phyloP scores from a whole-genome alignment of 2,329 filamentous ascomycete species.

The Diaporthe vexans region DNA sequence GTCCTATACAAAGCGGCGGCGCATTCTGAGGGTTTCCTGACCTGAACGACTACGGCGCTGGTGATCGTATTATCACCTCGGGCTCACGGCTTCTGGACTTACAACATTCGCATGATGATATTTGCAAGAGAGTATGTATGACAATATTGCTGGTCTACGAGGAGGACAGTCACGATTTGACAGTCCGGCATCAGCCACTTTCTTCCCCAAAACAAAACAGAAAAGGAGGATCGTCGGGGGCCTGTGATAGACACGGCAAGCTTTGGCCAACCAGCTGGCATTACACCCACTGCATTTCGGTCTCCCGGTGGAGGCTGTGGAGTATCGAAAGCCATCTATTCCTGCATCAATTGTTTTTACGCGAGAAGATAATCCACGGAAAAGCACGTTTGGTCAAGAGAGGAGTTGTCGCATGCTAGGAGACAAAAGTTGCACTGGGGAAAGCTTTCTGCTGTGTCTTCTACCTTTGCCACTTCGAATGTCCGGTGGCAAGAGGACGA shows the following conservation, averaged over 20 bases:
- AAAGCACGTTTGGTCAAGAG: background rate
- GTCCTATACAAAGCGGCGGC: background rate
- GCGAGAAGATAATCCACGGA: background rate
- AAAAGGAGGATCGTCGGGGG: background rate
- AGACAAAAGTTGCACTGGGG: conserved; percentile 11
- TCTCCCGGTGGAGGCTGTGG: conserved; percentile 8
- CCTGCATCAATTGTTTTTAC: conserved; percentile 6
- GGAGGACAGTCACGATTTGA: conserved; percentile 13
- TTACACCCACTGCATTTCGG: conserved; percentile 22
- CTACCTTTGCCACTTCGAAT: conserved; percentile 5
- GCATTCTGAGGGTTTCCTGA: background rate
- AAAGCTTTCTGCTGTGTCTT: background rate
- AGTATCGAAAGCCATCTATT: background rate
- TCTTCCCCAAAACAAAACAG: background rate
- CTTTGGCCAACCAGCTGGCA: conserved; percentile 27
- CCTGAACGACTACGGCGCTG: background rate
- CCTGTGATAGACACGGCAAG: background rate
- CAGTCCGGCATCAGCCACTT: background rate
- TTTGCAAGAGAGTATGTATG: conserved; percentile 33
- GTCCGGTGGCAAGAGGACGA: conserved; percentile 3
- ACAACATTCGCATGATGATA: conserved; percentile 18
- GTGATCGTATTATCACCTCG: background rate
- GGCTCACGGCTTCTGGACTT: conserved; percentile 21
- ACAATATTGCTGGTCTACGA: conserved; percentile 10
- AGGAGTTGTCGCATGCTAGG: background rate